Evolutionary conservation across 1,284 basidiomycete species (phyloP).

Genomic region (Neolentinus lepideus): DNA sequence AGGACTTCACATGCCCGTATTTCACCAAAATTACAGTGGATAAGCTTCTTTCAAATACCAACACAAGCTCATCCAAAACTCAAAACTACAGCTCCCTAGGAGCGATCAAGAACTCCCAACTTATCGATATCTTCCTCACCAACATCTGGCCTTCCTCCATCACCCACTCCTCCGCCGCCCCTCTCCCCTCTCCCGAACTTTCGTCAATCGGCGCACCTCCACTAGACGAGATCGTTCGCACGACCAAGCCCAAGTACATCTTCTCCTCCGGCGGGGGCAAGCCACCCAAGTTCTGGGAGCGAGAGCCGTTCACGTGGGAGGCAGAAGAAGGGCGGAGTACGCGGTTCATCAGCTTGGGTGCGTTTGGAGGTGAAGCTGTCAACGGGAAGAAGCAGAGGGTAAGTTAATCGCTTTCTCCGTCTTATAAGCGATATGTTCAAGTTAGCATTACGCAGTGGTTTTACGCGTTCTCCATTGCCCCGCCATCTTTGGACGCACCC

Average conservation of each 20-base stretch:
- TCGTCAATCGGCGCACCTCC: conserved; percentile 42
- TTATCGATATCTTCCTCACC: conserved; percentile 81
- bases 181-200: conserved; percentile 40
- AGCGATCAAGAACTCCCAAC: conserved; percentile 56
- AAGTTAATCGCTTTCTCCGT: conserved; percentile 16
- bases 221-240: conserved; percentile 60
- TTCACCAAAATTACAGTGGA: conserved; percentile 68
- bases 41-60: conserved; percentile 62
- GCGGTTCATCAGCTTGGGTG: conserved; percentile 78
- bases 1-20: conserved; percentile 70
- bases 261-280: conserved; percentile 57
- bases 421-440: background rate
- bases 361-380: conserved; percentile 65
- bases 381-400: conserved; percentile 80
- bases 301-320: conserved; percentile 85
- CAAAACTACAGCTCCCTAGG: conserved; percentile 59
- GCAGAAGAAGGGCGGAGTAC: conserved; percentile 62
- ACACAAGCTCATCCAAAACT: conserved; percentile 30
- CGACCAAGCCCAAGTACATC: conserved; percentile 72
- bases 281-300: conserved; percentile 80
- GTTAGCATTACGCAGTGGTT: conserved; percentile 46
- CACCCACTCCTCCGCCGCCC: conserved; percentile 51
- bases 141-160: conserved; percentile 74
- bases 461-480: conserved; percentile 66
- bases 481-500: conserved; percentile 26